Conservation (phyloP, 1,139 yeast genomes). For the Pichia sorboxylosa region DNA sequence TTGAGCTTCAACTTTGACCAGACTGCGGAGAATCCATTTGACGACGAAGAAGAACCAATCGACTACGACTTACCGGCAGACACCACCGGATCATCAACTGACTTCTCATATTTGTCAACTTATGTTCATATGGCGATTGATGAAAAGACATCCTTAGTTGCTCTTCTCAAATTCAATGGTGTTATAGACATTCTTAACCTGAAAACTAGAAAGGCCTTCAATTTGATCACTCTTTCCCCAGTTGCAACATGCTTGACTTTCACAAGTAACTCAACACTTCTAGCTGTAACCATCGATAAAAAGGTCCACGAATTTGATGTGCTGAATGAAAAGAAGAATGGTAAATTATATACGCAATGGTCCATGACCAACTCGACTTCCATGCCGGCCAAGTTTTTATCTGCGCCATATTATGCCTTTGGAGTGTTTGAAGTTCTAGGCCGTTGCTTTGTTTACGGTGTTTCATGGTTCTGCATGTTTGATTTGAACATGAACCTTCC, state of each 20-base stretch:
- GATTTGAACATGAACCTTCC: slow-evolving; percentile 37
- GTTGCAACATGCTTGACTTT: slow-evolving; percentile 54
- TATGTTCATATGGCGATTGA: slow-evolving; percentile 43
- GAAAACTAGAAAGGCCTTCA: slow-evolving; percentile 13
- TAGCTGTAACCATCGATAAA: slow-evolving; percentile 65
- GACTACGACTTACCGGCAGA: slow-evolving; percentile 26
- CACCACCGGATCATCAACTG: slow-evolving; percentile 20
- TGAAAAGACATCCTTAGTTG: slow-evolving; percentile 33
- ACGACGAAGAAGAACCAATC: slow-evolving; percentile 18
- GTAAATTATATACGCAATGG: slow-evolving; percentile 48
- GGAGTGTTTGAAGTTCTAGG: slow-evolving; percentile 42
- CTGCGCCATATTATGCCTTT: slow-evolving; percentile 56
- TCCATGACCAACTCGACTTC: slow-evolving; percentile 64
- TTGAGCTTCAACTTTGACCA: slow-evolving; percentile 30
- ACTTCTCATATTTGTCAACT: slow-evolving; percentile 22
- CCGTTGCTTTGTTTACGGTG: slow-evolving; percentile 75
- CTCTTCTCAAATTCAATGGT: slow-evolving; percentile 55
- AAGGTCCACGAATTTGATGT: slow-evolving; percentile 57
- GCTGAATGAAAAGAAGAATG: slow-evolving; percentile 9
- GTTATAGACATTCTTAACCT: slow-evolving; percentile 45
- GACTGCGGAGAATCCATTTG: slow-evolving; percentile 27
- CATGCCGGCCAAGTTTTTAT: slow-evolving; percentile 54
- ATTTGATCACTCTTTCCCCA: slow-evolving; percentile 30
- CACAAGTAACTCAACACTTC: slow-evolving; percentile 34
- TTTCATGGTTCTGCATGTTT: slow-evolving; percentile 71